Evolutionary conservation across 2,329 filamentous ascomycete species (phyloP).

Genomic region (Biscogniauxia mediterranea): DNA sequence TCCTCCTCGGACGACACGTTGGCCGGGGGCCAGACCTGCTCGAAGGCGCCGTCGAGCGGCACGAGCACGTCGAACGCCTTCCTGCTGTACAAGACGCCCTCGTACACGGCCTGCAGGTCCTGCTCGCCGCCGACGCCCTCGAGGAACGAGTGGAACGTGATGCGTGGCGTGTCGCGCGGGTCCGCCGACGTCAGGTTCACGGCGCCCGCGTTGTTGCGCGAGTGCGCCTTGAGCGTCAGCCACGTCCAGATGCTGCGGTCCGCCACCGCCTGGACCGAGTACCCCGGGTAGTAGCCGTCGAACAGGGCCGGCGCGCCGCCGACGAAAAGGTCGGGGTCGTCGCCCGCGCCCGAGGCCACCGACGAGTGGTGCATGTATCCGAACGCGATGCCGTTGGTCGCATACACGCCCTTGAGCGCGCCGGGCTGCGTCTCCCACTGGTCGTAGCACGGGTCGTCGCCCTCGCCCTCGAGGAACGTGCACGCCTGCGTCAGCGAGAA

Average conservation of each 20-base stretch:
- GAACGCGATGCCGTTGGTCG: constrained; percentile 22
- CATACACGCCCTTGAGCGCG: constrained; percentile 12
- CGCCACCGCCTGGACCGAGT: constrained; percentile 8
- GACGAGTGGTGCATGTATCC: constrained; percentile 16
- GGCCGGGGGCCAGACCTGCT: constrained; percentile 15
- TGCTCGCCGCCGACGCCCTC: constrained; percentile 12
- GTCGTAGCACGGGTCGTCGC: constrained; percentile 18
- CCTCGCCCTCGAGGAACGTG: constrained; percentile 15
- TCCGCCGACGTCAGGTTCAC: constrained; percentile 21
- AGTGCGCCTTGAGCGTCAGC: constrained; percentile 22
- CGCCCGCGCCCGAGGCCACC: not conserved
- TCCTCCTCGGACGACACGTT: constrained; percentile 34
- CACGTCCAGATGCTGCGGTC: constrained; percentile 17
- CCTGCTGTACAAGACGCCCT: constrained; percentile 16
- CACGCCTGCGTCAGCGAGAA: constrained; percentile 15
- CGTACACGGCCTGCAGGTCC: constrained; percentile 19
- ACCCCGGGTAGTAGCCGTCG: constrained; percentile 18
- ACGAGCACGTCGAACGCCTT: constrained; percentile 15
- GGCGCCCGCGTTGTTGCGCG: constrained; percentile 23
- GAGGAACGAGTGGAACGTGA: constrained; percentile 18
- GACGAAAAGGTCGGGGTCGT: constrained; percentile 16
- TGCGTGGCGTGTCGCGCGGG: constrained; percentile 20
- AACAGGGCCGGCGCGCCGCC: constrained; percentile 18
- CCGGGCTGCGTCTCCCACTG: constrained; percentile 9
- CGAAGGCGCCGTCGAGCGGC: constrained; percentile 21